Evolutionary conservation across 257 asterid genomes (phyloP).

Genomic region (Fraxinus pennsylvanica): DNA sequence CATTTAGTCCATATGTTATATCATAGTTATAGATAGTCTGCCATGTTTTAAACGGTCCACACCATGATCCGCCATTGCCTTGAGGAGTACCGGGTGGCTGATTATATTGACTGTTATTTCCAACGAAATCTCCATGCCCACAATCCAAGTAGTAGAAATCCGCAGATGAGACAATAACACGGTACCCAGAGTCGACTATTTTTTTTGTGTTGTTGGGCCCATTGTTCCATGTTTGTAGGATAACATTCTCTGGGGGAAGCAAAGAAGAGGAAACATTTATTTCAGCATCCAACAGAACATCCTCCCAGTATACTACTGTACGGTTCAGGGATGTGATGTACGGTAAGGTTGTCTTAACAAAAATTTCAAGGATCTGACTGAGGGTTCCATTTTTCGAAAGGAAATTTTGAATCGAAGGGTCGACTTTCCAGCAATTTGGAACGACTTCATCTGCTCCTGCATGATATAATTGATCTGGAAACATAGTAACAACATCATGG

Average conservation of each 20-base stretch:
- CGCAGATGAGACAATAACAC: slow-evolving; percentile 75
- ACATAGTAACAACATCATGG: slow-evolving; percentile 56
- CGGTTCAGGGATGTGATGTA: slow-evolving; percentile 67
- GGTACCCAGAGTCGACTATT: slow-evolving; percentile 67
- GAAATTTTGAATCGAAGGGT: slow-evolving; percentile 50
- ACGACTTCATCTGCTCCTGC: slow-evolving; percentile 85
- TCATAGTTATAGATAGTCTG: slow-evolving; percentile 81
- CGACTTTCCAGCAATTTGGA: slow-evolving; percentile 81
- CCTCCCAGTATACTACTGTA: slow-evolving; percentile 90
- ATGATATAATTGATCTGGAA: slow-evolving; percentile 73
- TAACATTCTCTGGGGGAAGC: slow-evolving; percentile 59
- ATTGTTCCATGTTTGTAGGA: slow-evolving; percentile 84
- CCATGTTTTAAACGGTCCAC: slow-evolving; percentile 91
- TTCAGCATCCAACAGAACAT: slow-evolving; percentile 53
- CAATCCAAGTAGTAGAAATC: slow-evolving; percentile 83
- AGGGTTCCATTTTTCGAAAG: slow-evolving; percentile 70
- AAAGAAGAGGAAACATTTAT: slow-evolving; percentile 53
- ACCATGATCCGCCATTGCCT: slow-evolving; percentile 84
- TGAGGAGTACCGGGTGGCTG: slow-evolving; percentile 59
- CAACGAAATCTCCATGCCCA: slow-evolving; percentile 73
- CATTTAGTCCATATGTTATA: slow-evolving; percentile 57
- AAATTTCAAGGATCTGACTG: slow-evolving; percentile 62
- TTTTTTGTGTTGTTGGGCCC: slow-evolving; percentile 70
- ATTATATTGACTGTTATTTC: slow-evolving; percentile 60
- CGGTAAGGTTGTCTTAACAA: slow-evolving; percentile 68